phyloP scores from a whole-genome alignment of 169 alveolate genomes.

The Plasmodium coatneyi region DNA sequence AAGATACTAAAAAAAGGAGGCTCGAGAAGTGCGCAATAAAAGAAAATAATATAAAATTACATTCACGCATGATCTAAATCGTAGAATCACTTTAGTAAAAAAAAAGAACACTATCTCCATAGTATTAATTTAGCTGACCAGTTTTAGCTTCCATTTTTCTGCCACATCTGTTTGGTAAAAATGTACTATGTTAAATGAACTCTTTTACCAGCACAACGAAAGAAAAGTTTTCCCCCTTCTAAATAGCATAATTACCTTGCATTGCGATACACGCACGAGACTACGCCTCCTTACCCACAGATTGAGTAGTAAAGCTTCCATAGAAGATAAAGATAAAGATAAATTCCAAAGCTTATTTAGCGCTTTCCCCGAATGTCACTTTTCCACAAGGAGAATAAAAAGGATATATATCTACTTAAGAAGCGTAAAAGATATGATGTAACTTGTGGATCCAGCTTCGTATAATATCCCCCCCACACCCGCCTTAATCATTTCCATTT shows the following conservation, averaged over 20 bases:
- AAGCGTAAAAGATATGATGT: conserved; percentile 1
- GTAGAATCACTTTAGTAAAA: background rate
- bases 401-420: background rate
- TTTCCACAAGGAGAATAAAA: background rate
- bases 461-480: background rate
- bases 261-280: background rate
- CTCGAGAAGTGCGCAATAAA: background rate
- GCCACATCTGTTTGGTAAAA: background rate
- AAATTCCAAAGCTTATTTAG: background rate
- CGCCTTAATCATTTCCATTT: background rate
- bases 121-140: background rate
- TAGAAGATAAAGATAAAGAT: background rate
- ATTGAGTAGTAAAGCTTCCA: background rate
- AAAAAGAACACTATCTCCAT: background rate
- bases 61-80: background rate
- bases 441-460: background rate
- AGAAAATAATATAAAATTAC: background rate
- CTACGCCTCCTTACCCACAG: background rate
- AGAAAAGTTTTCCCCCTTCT: background rate
- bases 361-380: background rate
- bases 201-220: background rate
- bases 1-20: background rate
- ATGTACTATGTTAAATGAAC: background rate
- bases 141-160: background rate
- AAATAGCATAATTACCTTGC: background rate